A percentile compares a stretch with the other conserved stretches of the same genome.
phyloP scores from a whole-genome alignment of 1,139 yeast species.

The Hansenula lynferdii region DNA sequence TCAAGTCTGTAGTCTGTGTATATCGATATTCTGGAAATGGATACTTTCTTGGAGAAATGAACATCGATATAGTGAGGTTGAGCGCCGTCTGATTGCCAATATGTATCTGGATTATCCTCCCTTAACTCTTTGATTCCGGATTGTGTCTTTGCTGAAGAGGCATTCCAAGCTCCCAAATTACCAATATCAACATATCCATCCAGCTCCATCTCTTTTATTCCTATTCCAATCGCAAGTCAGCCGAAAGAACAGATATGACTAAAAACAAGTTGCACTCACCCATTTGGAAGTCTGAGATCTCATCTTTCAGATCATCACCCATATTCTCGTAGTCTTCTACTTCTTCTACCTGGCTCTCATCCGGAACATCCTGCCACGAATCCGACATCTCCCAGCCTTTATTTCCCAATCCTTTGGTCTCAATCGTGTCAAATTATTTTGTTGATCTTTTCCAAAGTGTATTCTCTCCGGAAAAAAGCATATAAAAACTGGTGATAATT shows the following conservation, averaged over 20 bases:
- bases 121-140: slow-evolving; percentile 66
- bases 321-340: no score
- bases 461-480: no score
- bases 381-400: no score
- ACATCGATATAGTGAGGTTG: slow-evolving; percentile 84
- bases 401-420: no score
- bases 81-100: slow-evolving; percentile 97
- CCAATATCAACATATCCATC: slow-evolving; percentile 82
- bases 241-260: no score
- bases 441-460: not conserved
- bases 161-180: slow-evolving; percentile 79
- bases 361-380: slow-evolving; percentile 23
- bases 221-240: no score
- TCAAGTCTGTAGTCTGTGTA: slow-evolving; percentile 67
- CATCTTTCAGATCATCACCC: slow-evolving; percentile 17
- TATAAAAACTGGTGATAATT: no score
- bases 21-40: slow-evolving; percentile 63
- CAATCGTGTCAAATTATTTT: not conserved
- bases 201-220: slow-evolving; percentile 50
- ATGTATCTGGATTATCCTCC: slow-evolving; percentile 69
- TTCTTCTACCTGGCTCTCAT: slow-evolving; percentile 10
- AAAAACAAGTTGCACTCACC: slow-evolving; percentile 14
- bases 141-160: slow-evolving; percentile 73
- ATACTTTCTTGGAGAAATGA: slow-evolving; percentile 76
- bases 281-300: slow-evolving; percentile 11